Evolutionary conservation across 345 rosid species (phyloP), one percentile per base, ranked within the genome.

Genomic region (Bruguiera sexangula): DNA sequence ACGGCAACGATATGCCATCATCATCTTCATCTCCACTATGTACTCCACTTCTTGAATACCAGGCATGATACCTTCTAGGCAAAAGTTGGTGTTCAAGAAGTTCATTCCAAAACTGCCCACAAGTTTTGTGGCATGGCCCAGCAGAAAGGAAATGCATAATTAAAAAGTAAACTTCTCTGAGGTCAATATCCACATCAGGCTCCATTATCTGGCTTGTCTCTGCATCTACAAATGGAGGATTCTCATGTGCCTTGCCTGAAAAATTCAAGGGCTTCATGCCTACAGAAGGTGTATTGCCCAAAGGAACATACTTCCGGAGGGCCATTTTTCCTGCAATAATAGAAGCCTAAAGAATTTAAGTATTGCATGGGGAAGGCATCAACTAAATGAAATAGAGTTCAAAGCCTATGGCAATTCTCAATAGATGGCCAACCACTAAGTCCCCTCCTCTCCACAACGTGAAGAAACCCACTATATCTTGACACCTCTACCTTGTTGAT

Each of bases 41-140:
- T 77, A 68, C 76, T 54, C 98, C 95, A 73, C 63, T 83, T 82
- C 99, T 86, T 18, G 99, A 89, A 84, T 90, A 92, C 96, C 95
- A 88, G 68, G 97, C 91, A 85, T 96, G 98, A 76, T 86, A 96
- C 80, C 99, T 90, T 85, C 98, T 82, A 30, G 99, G 99, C 69
- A 96, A 81, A 77, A 96, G 93, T 78, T 92, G 91, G 74, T 90
- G 88, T 65, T 96, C 97, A 69, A 90, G 85, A 70, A 96, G 89
- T 79, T 96, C 99, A 78, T 87, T 86, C 90, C 84, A 88, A 72
- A 92, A 75, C 69, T 85, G 92, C 60, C 79, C 84, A 80, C 29
- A 89, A 57, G 96, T 90, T 78, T 82, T 81, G 34, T 89, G 90
- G 73, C 99, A 96, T 31, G 98, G 99, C 34, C 99, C 95, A 73